Percentiles rank a stretch among this genome's conserved stretches.
Evolutionary conservation across 345 rosid genomes (phyloP).

Genomic region (Ceriops tagal): DNA sequence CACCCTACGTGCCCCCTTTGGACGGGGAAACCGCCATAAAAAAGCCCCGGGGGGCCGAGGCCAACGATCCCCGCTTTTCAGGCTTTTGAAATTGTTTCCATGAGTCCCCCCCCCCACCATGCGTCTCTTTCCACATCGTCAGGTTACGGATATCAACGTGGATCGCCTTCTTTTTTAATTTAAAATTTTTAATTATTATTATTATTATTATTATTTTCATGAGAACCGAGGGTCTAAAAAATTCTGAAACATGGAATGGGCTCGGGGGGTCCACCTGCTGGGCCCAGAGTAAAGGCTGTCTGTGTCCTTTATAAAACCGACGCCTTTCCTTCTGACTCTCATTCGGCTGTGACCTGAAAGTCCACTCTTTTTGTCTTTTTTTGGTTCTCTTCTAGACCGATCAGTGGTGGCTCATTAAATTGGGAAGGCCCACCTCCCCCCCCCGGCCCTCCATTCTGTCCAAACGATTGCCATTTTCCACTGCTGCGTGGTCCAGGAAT

Average conservation of each 20-base stretch:
- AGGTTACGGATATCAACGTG: too few relatives aligned
- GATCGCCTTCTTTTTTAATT: background rate
- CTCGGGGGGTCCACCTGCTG: background rate
- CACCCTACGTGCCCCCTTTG: background rate
- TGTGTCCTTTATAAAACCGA: conserved; percentile 40
- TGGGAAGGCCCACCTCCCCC: background rate
- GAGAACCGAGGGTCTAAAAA: background rate
- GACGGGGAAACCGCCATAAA: background rate
- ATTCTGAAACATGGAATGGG: background rate
- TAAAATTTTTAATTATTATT: too few relatives aligned
- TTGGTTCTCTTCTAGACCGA: conserved; percentile 6
- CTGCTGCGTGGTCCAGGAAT: too few relatives aligned
- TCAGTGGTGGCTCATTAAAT: conserved; percentile 24
- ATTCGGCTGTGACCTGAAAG: conserved; percentile 39
- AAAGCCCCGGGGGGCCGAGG: too few relatives aligned
- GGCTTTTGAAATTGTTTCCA: too few relatives aligned
- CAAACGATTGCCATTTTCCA: too few relatives aligned
- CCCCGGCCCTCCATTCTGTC: too few relatives aligned
- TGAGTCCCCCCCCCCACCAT: too few relatives aligned
- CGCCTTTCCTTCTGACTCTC: conserved; percentile 30
- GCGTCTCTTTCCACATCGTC: too few relatives aligned
- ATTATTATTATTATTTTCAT: background rate
- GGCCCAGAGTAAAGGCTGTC: conserved; percentile 41
- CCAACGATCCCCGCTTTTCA: too few relatives aligned
- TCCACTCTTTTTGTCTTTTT: conserved; percentile 41